A percentile compares a stretch with the other conserved stretches of the same genome.
These are phyloP conservation scores for Macaranga tanarius DNA, from an alignment of 441 rosid species.

Conservation along the genomic window DNA sequence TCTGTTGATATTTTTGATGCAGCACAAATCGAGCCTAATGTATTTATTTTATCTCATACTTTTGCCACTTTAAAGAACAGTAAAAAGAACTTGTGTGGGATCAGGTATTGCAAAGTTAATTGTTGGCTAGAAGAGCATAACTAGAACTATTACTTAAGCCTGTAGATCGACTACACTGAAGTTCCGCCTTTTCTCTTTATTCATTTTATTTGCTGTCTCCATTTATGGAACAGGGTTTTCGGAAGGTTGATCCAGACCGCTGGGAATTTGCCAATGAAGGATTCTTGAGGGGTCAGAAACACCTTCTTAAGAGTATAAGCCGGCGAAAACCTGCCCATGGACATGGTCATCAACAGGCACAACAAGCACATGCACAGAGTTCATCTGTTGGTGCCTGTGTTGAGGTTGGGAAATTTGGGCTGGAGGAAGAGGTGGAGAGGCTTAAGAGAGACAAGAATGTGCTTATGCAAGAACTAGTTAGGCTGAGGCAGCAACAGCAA, in stretches of 20 bases:
- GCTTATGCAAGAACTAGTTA: slow-evolving; percentile 92
- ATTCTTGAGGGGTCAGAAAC: slow-evolving; percentile 86
- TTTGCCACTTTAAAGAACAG: neutral
- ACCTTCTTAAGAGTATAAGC: slow-evolving; percentile 62
- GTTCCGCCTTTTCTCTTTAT: slow-evolving; percentile 13
- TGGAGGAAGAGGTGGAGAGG: slow-evolving; percentile 91
- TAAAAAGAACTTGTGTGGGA: neutral
- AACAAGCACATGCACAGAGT: slow-evolving; percentile 47
- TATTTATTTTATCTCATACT: neutral
- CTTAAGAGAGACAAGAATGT: slow-evolving; percentile 94
- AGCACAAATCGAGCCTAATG: too few relatives aligned
- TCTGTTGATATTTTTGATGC: too few relatives aligned
- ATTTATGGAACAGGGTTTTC: slow-evolving; percentile 69
- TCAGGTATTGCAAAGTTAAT: neutral
- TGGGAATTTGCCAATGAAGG: slow-evolving; percentile 98
- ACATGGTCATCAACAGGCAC: slow-evolving; percentile 58
- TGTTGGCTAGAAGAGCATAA: neutral
- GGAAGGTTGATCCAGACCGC: slow-evolving; percentile 90
- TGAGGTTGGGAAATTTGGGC: slow-evolving; percentile 91
- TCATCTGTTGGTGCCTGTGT: slow-evolving; percentile 72
- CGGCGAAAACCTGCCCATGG: slow-evolving; percentile 83
- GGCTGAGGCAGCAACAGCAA: slow-evolving; percentile 91
- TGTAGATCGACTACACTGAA: neutral
- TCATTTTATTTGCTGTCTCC: slow-evolving; percentile 9
- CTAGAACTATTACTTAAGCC: neutral